Percentiles rank a stretch among this genome's conserved stretches.
These are phyloP conservation scores for Russula earlei DNA, from an alignment of 768 basidiomycete species.

Conservation along the genomic window DNA sequence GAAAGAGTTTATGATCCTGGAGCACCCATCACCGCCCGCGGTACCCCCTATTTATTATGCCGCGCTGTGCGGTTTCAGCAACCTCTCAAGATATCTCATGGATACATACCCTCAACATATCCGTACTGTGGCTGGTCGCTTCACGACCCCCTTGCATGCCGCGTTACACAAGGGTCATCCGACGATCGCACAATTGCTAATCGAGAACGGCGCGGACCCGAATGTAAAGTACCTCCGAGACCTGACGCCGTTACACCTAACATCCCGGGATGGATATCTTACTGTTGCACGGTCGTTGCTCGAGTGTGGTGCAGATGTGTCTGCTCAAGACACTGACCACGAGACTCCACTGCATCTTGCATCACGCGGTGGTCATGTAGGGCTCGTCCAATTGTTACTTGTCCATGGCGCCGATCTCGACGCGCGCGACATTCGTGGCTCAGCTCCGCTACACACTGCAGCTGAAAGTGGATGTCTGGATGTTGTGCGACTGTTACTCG, in stretches of 20 bases:
- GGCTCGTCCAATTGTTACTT: not conserved
- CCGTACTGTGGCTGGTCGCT: not conserved
- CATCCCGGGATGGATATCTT: not conserved
- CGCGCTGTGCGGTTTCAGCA: not conserved
- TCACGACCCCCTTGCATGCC: not conserved
- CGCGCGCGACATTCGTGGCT: not conserved
- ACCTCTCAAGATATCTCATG: not conserved
- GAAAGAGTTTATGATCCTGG: not conserved
- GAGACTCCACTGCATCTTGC: slow-evolving; percentile 25
- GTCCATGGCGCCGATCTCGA: not conserved
- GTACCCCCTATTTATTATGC: not conserved
- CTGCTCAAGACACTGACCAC: slow-evolving; percentile 15
- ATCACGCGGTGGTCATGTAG: slow-evolving; percentile 16
- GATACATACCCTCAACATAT: not conserved
- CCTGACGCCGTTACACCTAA: not conserved
- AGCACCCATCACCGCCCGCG: not conserved
- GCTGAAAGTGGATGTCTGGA: not conserved
- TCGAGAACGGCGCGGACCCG: not conserved
- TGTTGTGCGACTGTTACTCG: not conserved
- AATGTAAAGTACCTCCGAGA: not conserved
- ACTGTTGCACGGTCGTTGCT: not conserved
- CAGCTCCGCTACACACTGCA: not conserved
- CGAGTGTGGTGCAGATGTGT: not conserved
- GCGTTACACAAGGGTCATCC: not conserved
- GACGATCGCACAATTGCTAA: not conserved